These are phyloP conservation scores for Cydonia oblonga DNA, from an alignment of 331 rosid species.

Conservation along the genomic window DNA sequence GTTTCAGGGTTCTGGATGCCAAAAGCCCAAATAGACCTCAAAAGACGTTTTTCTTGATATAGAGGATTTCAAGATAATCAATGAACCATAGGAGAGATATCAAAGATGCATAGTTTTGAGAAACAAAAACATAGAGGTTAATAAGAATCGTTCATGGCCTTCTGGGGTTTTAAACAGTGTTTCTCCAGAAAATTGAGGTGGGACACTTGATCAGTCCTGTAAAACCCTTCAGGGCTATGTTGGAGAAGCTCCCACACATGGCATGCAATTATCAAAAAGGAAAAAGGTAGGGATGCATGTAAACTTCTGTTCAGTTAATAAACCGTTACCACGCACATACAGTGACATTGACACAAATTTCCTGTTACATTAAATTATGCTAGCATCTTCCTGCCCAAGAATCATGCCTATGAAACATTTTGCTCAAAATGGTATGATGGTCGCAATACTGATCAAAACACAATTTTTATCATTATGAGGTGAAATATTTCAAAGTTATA, in stretches of 20 bases:
- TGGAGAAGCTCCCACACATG: background rate
- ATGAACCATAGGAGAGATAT: background rate
- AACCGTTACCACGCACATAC: background rate
- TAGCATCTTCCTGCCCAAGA: background rate
- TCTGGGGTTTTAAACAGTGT: background rate
- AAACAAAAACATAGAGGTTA: background rate
- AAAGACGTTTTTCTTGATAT: background rate
- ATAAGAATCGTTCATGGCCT: background rate
- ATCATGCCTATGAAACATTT: background rate
- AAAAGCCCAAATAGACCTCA: background rate
- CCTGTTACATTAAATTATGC: background rate
- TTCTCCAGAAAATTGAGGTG: background rate
- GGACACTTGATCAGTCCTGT: background rate
- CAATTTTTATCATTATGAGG: background rate
- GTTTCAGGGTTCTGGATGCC: background rate
- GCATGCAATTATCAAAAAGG: background rate
- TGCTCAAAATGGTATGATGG: background rate
- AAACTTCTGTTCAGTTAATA: background rate
- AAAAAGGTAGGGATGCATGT: background rate
- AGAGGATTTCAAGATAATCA: background rate
- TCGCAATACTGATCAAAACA: background rate
- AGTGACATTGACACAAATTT: background rate
- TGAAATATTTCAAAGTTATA: background rate
- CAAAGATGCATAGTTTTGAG: background rate
- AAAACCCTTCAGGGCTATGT: background rate